A percentile compares a stretch with the other conserved stretches of the same genome.
These are phyloP conservation scores for Globisporangium barbulae DNA, from an alignment of 352 stramenopile species.

Conservation along the genomic window DNA sequence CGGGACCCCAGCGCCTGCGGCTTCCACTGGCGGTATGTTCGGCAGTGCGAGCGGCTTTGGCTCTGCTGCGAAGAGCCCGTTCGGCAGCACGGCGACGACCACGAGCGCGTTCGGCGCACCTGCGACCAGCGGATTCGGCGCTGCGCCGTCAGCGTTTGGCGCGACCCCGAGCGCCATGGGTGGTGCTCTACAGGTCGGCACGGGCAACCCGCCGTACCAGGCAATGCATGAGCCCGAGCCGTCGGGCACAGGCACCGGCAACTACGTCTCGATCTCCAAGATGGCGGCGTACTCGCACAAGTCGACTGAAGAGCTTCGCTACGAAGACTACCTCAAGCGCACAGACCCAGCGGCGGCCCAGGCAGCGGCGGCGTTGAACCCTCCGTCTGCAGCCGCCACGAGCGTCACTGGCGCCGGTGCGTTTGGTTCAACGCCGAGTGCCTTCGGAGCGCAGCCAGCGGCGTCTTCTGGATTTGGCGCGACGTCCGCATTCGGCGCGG, in stretches of 20 bases:
- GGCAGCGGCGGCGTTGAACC: slow-evolving; percentile 41
- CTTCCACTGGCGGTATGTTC: slow-evolving; percentile 29
- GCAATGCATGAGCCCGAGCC: slow-evolving; percentile 58
- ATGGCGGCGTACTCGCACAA: slow-evolving; percentile 42
- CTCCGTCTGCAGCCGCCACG: slow-evolving; percentile 26
- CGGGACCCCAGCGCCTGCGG: slow-evolving; percentile 25
- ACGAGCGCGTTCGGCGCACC: slow-evolving; percentile 51
- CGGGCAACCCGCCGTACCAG: slow-evolving; percentile 68
- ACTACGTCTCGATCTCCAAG: slow-evolving; percentile 38
- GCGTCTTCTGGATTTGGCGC: slow-evolving; percentile 43
- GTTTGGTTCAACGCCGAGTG: slow-evolving; percentile 32
- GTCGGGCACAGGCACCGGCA: slow-evolving; percentile 50
- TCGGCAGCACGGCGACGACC: slow-evolving; percentile 31
- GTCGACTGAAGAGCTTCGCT: slow-evolving; percentile 38
- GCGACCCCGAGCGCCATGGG: slow-evolving; percentile 24
- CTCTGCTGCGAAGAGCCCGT: slow-evolving; percentile 45
- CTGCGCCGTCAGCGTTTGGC: slow-evolving; percentile 29
- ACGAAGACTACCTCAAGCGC: slow-evolving; percentile 47
- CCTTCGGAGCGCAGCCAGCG: slow-evolving; percentile 22
- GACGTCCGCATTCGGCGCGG: slow-evolving; percentile 25
- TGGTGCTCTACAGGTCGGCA: slow-evolving; percentile 54
- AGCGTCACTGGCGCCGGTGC: slow-evolving; percentile 34
- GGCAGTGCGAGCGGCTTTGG: slow-evolving; percentile 37
- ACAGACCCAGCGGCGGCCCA: slow-evolving; percentile 29
- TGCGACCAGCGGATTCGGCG: slow-evolving; percentile 22